Conservation (phyloP, 2,329 filamentous ascomycete species). For the Bipolaris oryzae region DNA sequence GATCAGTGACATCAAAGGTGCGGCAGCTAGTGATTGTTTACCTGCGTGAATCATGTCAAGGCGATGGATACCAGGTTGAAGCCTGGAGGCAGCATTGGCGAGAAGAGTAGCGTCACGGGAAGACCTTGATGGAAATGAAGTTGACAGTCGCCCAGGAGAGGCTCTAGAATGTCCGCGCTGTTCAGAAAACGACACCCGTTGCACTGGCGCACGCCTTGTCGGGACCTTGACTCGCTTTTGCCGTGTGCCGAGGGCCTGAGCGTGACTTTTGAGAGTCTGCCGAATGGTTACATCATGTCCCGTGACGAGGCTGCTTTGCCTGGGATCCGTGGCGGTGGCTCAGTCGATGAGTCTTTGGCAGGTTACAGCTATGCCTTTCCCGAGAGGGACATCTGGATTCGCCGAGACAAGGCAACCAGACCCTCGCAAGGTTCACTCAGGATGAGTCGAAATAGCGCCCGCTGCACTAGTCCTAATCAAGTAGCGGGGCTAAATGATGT, state of each 20-base stretch:
- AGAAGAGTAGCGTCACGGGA: background rate
- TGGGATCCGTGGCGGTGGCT: background rate
- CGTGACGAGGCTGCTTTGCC: background rate
- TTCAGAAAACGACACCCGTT: background rate
- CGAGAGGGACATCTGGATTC: background rate
- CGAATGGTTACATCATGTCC: background rate
- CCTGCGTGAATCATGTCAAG: background rate
- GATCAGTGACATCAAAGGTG: background rate
- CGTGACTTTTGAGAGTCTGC: background rate
- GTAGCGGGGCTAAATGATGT: conserved; percentile 34
- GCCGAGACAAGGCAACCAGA: background rate
- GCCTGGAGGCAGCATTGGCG: background rate
- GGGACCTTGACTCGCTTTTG: background rate
- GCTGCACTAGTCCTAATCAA: conserved; percentile 19
- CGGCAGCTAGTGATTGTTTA: background rate
- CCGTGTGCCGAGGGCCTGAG: conserved; percentile 7
- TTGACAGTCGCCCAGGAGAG: background rate
- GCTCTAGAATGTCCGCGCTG: background rate
- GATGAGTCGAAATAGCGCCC: conserved; percentile 33
- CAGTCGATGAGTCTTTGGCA: conserved; percentile 13
- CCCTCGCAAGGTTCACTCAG: conserved; percentile 19
- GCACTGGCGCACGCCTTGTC: background rate
- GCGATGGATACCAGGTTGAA: background rate
- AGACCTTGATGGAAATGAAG: conserved; percentile 9
- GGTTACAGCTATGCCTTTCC: background rate